Evolutionary conservation across 179 eudicot species (phyloP), one percentile per base, ranked within the genome.

Genomic region (Spergularia azorica): DNA sequence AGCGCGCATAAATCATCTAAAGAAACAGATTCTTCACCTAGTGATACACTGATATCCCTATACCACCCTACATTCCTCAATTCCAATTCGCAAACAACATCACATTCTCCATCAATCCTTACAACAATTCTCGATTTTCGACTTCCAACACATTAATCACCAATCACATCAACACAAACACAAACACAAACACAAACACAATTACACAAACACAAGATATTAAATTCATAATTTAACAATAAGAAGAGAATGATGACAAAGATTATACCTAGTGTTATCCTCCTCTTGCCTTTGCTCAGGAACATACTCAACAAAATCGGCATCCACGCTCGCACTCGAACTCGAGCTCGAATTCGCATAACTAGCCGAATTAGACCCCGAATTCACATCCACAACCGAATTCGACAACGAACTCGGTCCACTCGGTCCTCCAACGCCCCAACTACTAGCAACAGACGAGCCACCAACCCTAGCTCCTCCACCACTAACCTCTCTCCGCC

Each of bases 241-340:
- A 41, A 2, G 43, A 57, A 57, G 17, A 3, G 61, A 4, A 14
- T 26, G 32, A 8, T 13, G 60, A 57, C n/a, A 14, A 54, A 54
- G 3, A 71, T 39, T 32, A 48, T 77, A 85, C 92, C 90, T 90
- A 51, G 87, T 84, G 52, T 86, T 89, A 76, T 88, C 90, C 59
- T 87, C 94, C 79, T 82, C 85, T 66, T 79, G 67, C 74, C 69
- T 74, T 91, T 91, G 76, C 50, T 81, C 87, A 3, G 79, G 58
- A 69, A 59, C 77, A 75, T 63, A 86, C 48, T 82, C 88, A 17
- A 70, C 88, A 21, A 76, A 48, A 64, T 72, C 84, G n/a, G 76
- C 84, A 26, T 59, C 88, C n/a, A 85, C 91, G 73, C 90, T 83
- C 15, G 83, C 90, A 65, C 88, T 88, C 32, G 91, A 92, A 81